Percentiles rank a stretch among this genome's conserved stretches.
phyloP scores from a whole-genome alignment of 2,329 filamentous ascomycete species.

The Periconia macrospinosa region DNA sequence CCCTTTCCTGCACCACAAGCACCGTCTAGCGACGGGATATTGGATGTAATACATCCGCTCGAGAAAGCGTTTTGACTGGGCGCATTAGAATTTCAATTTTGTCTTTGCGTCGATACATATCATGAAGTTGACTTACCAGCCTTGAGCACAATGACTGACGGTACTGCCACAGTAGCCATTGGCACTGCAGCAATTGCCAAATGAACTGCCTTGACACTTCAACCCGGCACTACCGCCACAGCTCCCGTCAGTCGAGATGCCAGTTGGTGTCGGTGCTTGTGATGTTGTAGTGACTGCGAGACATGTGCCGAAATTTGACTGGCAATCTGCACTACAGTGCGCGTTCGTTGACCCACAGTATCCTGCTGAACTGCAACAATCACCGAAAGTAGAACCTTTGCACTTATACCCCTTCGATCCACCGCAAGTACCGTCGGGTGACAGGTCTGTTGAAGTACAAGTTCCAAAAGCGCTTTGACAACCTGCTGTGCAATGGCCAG shows the following conservation, averaged over 20 bases:
- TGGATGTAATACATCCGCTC: conserved; percentile 11
- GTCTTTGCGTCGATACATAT: neutral
- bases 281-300: neutral
- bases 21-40: conserved; percentile 12
- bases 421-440: conserved; percentile 17
- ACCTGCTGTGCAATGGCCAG: conserved; percentile 14
- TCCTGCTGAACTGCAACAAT: conserved; percentile 12
- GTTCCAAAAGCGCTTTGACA: conserved; percentile 19
- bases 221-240: conserved; percentile 14
- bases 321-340: conserved; percentile 14
- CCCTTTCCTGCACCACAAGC: conserved; percentile 10
- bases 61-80: conserved; percentile 14
- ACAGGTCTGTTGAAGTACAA: conserved; percentile 12
- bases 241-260: conserved; percentile 10
- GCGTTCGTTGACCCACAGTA: conserved; percentile 4
- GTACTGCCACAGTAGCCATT: conserved; percentile 9
- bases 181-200: conserved; percentile 15
- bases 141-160: conserved; percentile 14
- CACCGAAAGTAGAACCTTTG: conserved; percentile 12
- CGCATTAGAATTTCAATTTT: neutral
- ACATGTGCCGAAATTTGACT: conserved; percentile 10
- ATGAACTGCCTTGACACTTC: conserved; percentile 14
- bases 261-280: conserved; percentile 1
- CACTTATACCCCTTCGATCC: conserved; percentile 13
- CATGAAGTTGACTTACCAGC: conserved; percentile 10